phyloP scores from a whole-genome alignment of 306 rosid species.

The Cicer arietinum region DNA sequence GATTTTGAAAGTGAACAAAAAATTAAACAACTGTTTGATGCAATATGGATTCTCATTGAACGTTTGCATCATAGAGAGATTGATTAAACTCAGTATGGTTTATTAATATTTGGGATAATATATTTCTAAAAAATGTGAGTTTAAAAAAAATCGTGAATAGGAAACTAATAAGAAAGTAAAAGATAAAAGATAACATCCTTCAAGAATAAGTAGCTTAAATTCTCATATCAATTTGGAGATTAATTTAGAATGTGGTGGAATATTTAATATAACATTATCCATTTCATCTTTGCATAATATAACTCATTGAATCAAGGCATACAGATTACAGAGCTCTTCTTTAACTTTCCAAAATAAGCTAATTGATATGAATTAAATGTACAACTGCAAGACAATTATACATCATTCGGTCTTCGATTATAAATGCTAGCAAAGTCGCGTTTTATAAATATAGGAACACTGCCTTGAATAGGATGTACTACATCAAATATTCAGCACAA shows the following conservation, averaged over 20 bases:
- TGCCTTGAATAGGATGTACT: background rate
- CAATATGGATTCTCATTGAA: background rate
- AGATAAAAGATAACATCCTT: constrained; percentile 2
- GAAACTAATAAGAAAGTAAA: constrained; percentile 3
- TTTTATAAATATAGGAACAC: background rate
- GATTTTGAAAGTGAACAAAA: background rate
- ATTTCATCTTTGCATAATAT: background rate
- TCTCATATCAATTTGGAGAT: constrained; percentile 13
- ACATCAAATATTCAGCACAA: constrained; percentile 24
- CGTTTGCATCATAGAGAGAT: constrained; percentile 31
- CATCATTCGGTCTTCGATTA: constrained; percentile 3
- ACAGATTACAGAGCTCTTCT: background rate
- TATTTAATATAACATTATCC: background rate
- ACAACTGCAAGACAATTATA: constrained; percentile 1
- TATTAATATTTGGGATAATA: background rate
- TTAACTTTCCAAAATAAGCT: constrained; percentile 6
- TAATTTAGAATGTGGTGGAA: background rate
- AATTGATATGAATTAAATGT: constrained; percentile 18
- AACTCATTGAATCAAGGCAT: background rate
- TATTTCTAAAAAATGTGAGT: constrained; percentile 4
- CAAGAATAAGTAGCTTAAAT: background rate
- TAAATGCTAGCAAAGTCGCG: background rate
- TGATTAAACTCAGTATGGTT: constrained; percentile 16
- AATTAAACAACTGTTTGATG: background rate
- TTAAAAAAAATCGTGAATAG: constrained; percentile 4